Conservation (phyloP, 345 rosid species). For the Hevea brasiliensis region DNA sequence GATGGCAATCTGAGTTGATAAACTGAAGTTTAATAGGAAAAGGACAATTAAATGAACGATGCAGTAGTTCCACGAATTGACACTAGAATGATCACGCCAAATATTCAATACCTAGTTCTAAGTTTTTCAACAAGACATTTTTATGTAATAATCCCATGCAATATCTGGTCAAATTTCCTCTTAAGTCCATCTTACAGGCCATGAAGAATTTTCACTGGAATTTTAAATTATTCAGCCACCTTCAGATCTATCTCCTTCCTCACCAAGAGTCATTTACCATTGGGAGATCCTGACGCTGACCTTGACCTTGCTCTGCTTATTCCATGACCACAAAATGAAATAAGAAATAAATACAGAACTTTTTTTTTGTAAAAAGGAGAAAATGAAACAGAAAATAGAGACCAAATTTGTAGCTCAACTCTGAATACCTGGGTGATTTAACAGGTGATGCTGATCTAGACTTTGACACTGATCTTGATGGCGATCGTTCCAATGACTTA, state of each 20-base stretch:
- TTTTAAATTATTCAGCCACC: not conserved
- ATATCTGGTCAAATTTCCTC: not conserved
- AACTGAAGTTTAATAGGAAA: too few relatives aligned
- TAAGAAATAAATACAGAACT: too few relatives aligned
- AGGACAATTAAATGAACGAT: too few relatives aligned
- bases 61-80: not conserved
- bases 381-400: not conserved
- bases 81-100: not conserved
- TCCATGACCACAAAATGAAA: not conserved
- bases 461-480: slow-evolving; percentile 61
- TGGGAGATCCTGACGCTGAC: slow-evolving; percentile 50
- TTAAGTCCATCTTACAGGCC: not conserved
- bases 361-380: not conserved
- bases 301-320: slow-evolving; percentile 31
- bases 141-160: not conserved
- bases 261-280: slow-evolving; percentile 27
- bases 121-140: not conserved
- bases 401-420: not conserved
- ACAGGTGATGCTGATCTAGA: slow-evolving; percentile 73
- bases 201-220: not conserved
- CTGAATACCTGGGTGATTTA: slow-evolving; percentile 50
- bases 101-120: not conserved
- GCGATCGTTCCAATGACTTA: slow-evolving; percentile 55
- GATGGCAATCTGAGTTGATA: too few relatives aligned
- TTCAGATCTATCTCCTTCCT: not conserved